Conservation (phyloP, 441 rosid species). For the Pelargonium cotyledonis region DNA sequence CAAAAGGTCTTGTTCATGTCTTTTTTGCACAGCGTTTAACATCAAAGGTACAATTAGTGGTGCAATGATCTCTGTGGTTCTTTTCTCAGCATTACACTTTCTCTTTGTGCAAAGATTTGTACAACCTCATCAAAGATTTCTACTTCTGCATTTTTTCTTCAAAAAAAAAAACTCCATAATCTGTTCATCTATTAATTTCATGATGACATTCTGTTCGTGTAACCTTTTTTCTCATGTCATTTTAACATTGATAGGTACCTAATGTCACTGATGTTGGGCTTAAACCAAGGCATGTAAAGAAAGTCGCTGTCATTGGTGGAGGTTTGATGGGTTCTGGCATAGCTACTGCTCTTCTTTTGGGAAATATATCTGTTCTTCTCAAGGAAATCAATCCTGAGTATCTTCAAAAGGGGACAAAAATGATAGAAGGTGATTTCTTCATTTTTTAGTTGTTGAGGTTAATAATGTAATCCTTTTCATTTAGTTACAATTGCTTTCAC, state of each 20-base stretch:
- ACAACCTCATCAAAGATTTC: background rate
- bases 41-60: constrained; percentile 53
- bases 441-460: constrained; percentile 13
- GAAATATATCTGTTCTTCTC: constrained; percentile 63
- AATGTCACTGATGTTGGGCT: constrained; percentile 73
- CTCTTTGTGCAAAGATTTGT: background rate
- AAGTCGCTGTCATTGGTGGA: constrained; percentile 96
- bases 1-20: constrained; percentile 78
- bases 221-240: background rate
- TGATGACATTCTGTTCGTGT: background rate
- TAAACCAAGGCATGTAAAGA: constrained; percentile 70
- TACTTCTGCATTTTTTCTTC: background rate
- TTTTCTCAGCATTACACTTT: background rate
- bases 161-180: background rate
- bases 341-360: constrained; percentile 65
- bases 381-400: constrained; percentile 86
- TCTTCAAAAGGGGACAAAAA: constrained; percentile 69
- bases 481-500: constrained; percentile 13
- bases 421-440: constrained; percentile 54
- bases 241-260: constrained; percentile 60
- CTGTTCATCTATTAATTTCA: background rate
- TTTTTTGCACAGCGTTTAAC: constrained; percentile 81
- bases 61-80: constrained; percentile 9
- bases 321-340: constrained; percentile 99
- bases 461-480: constrained; percentile 6